Evolutionary conservation across 2,329 filamentous ascomycete genomes (phyloP), one percentile per base, ranked within the genome.

Genomic region (Metarhizium album): DNA sequence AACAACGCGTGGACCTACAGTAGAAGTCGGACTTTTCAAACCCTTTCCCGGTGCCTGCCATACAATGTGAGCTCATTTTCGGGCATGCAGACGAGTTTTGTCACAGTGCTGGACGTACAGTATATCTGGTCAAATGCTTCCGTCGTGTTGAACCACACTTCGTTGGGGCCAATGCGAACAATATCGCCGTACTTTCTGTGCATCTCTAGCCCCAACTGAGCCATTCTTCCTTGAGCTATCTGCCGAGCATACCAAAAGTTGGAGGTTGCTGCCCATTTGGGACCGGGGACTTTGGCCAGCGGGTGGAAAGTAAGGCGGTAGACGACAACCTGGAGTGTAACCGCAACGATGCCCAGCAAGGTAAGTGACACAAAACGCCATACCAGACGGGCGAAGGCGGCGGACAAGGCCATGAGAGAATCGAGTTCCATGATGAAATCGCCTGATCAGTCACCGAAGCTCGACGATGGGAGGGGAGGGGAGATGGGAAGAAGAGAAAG

Each of bases 1-100:
- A 20, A 27, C 37, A 20, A 4, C 22, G 46, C 22, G 18, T 6
- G 23, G 49, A 58, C 70, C 56, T 59, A 77, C 75, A 56, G 47
- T 79, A 79, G 42, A 79, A 79, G 14, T 74, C 70, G 0, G 74
- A 74, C 55, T 79, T 79, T 33, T 74, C 70, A 53, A 68, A 75
- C 1, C 73, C 73, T 38, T 66, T 74, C 0, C 70, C 69, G 6
- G 65, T 64, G n/a, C 67, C 75, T 78, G 22, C 14, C 37, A 24
- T 2, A 22, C 0, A 4, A 3, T 3, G 24, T 37, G n/a, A 40
- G 24, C n/a, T 43, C 16, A 5, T n/a, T 4, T 43, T 2, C 22
- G 20, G 5, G 9, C 11, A 9, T 29, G 4, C 13, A 46, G 6
- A 35, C 6, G 14, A 20, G 14, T 7, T 0, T 38, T 18, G 37